Conservation (phyloP, 768 basidiomycete species). For the Clathrus columnatus region DNA sequence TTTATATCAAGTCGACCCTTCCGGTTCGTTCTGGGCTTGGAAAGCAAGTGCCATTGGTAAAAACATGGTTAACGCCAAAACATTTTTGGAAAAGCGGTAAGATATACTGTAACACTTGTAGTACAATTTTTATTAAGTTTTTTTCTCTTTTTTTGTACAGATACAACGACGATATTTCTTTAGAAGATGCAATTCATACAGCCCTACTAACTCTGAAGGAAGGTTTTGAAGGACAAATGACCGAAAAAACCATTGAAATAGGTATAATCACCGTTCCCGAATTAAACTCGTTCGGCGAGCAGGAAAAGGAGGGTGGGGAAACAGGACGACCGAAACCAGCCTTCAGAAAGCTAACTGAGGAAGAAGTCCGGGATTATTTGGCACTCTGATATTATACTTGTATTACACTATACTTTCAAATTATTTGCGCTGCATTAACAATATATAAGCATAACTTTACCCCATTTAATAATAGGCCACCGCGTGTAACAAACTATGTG, state of each 20-base stretch:
- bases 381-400: slow-evolving; percentile 44
- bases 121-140: slow-evolving; percentile 15
- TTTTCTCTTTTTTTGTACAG: slow-evolving; percentile 31
- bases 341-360: slow-evolving; percentile 92
- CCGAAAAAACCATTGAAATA: slow-evolving; percentile 98
- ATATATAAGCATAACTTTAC: neutral
- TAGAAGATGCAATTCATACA: slow-evolving; percentile 98
- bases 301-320: slow-evolving; percentile 58
- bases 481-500: slow-evolving; percentile 84
- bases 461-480: slow-evolving; percentile 75
- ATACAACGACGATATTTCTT: slow-evolving; percentile 97
- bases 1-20: slow-evolving; percentile 99
- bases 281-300: slow-evolving; percentile 35
- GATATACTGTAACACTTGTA: slow-evolving; percentile 23
- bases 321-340: slow-evolving; percentile 72
- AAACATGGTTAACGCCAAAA: slow-evolving; percentile 99
- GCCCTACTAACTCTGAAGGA: slow-evolving; percentile 96
- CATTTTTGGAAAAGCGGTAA: slow-evolving; percentile 96
- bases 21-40: slow-evolving; percentile 99
- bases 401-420: neutral
- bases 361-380: slow-evolving; percentile 95
- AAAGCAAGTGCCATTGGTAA: slow-evolving; percentile 99
- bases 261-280: slow-evolving; percentile 90
- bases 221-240: slow-evolving; percentile 99
- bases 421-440: neutral